These are phyloP conservation scores for Mycena indigotica DNA, from an alignment of 768 basidiomycete species.

Conservation along the genomic window DNA sequence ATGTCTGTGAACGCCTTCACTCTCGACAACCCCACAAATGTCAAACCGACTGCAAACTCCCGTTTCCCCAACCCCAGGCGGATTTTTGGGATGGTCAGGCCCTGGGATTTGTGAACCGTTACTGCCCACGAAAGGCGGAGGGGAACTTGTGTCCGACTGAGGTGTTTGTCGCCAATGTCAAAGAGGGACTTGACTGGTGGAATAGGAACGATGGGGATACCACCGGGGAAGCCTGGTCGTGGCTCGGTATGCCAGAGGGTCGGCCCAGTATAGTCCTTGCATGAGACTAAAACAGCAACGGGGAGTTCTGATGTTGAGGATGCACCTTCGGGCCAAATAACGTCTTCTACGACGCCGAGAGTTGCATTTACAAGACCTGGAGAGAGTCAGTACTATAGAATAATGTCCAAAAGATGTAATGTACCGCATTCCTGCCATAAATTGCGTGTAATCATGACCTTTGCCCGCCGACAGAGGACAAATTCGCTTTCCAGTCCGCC, in stretches of 20 bases:
- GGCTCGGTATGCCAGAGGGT: conserved; percentile 20
- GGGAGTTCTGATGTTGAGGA: conserved; percentile 16
- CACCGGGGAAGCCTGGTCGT: no score
- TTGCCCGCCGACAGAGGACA: no score
- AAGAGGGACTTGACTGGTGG: conserved; percentile 14
- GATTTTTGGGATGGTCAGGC: conserved; percentile 67
- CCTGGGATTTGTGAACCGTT: conserved; percentile 76
- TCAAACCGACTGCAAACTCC: conserved; percentile 19
- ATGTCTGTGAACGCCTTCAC: conserved; percentile 6
- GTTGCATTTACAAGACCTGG: conserved; percentile 21
- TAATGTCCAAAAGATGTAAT: no score
- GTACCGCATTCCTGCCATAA: no score
- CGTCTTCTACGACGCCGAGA: conserved; percentile 13
- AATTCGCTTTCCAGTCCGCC: no score
- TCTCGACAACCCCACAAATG: conserved; percentile 19
- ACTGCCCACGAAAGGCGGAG: conserved; percentile 72
- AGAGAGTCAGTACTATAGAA: no score
- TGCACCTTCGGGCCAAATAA: conserved; percentile 18
- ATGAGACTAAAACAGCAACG: conserved; percentile 22
- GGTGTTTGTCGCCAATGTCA: conserved; percentile 6
- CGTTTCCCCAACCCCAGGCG: conserved; percentile 55
- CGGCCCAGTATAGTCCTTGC: conserved; percentile 24
- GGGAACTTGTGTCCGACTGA: conserved; percentile 42
- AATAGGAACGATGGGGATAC: conserved; percentile 21
- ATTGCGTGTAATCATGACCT: no score